Conservation (phyloP, 2,329 filamentous ascomycete genomes). For the Mycosphaerella sp. region DNA sequence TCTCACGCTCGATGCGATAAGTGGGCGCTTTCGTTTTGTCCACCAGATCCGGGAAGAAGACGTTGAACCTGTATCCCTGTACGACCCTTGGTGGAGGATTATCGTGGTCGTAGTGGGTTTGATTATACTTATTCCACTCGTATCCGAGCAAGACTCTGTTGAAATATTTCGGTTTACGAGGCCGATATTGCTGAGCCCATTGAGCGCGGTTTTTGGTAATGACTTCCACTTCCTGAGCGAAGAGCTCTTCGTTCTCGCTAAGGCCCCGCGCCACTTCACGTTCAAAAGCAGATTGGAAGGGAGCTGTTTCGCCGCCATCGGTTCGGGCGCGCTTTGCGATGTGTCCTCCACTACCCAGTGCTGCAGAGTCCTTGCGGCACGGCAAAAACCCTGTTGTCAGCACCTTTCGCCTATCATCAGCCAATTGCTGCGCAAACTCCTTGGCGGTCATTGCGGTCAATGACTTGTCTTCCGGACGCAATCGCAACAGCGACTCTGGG, state of each 20-base stretch:
- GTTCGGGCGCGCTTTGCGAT: conserved; percentile 27
- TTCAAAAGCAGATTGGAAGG: conserved; percentile 44
- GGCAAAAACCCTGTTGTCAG: conserved; percentile 63
- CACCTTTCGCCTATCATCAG: conserved; percentile 54
- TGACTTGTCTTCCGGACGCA: conserved; percentile 57
- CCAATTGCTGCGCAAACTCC: conserved; percentile 52
- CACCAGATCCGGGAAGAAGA: conserved; percentile 96
- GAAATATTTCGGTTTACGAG: conserved; percentile 92
- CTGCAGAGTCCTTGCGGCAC: conserved; percentile 31
- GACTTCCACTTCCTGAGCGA: conserved; percentile 80
- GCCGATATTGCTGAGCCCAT: conserved; percentile 79
- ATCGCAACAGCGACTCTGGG: conserved; percentile 59
- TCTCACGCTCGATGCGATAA: conserved; percentile 90
- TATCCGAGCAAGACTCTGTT: conserved; percentile 98
- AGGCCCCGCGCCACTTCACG: conserved; percentile 87
- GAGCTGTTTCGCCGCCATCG: conserved; percentile 14
- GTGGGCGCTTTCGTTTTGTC: conserved; percentile 92
- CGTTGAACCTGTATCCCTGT: conserved; percentile 99
- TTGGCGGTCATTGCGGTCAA: conserved; percentile 54
- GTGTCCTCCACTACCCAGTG: conserved; percentile 9
- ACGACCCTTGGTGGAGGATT: conserved; percentile 97
- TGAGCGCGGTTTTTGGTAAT: conserved; percentile 57
- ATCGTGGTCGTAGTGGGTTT: conserved; percentile 98
- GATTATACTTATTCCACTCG: conserved; percentile 99
- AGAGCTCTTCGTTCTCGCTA: conserved; percentile 91